Conservation (phyloP, 345 rosid genomes). For the Erysimum cheiranthoides region DNA sequence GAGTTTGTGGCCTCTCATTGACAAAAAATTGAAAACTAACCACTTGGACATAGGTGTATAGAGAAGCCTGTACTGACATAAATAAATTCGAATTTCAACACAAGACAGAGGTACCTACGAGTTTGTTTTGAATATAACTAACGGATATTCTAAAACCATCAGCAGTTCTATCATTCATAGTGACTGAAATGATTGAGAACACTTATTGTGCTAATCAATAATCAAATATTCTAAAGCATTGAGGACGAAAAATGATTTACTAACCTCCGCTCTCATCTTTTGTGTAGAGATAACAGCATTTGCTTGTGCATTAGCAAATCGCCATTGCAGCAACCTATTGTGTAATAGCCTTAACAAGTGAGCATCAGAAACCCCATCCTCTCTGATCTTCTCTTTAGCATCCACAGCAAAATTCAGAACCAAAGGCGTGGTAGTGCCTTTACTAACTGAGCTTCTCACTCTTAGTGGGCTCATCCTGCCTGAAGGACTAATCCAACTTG, state of each 20-base stretch:
- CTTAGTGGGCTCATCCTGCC: slow-evolving; percentile 55
- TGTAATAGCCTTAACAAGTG: slow-evolving; percentile 73
- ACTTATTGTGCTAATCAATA: background rate
- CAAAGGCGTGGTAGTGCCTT: slow-evolving; percentile 50
- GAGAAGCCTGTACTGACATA: background rate
- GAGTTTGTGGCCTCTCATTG: background rate
- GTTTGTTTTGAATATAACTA: background rate
- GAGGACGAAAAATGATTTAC: slow-evolving; percentile 15
- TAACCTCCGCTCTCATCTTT: slow-evolving; percentile 76
- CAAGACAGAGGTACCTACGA: background rate
- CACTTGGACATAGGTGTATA: background rate
- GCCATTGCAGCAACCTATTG: slow-evolving; percentile 85
- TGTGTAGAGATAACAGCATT: slow-evolving; percentile 62
- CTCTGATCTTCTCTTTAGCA: slow-evolving; percentile 67
- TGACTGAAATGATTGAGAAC: background rate
- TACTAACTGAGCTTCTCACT: slow-evolving; percentile 53
- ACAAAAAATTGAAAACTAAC: slow-evolving; percentile 10
- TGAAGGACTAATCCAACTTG: slow-evolving; percentile 46
- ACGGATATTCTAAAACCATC: background rate
- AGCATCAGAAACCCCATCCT: slow-evolving; percentile 63
- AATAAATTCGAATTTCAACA: background rate
- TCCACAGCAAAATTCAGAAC: slow-evolving; percentile 72
- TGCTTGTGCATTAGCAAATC: slow-evolving; percentile 81
- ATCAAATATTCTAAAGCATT: background rate
- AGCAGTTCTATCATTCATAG: background rate